Evolutionary conservation across 805 yeast genomes (phyloP).

Genomic region (Alloascoidea hylecoeti): DNA sequence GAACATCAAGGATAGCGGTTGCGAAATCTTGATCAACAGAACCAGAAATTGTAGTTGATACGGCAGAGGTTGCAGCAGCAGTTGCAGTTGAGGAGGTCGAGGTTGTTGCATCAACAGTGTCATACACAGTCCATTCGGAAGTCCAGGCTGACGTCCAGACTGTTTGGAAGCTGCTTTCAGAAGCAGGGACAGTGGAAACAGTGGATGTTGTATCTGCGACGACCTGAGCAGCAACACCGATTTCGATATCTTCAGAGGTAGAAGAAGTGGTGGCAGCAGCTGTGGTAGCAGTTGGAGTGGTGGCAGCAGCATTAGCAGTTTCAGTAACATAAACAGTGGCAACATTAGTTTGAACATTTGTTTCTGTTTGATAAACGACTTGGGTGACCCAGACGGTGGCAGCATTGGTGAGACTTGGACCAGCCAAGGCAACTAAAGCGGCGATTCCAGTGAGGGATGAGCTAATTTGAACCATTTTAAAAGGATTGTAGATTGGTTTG

Average conservation of each 20-base stretch:
- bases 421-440: background rate
- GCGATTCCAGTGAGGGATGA: background rate
- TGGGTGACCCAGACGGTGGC: background rate
- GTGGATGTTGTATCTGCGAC: too few relatives aligned
- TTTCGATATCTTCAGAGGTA: too few relatives aligned
- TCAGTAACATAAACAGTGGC: too few relatives aligned
- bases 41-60: background rate
- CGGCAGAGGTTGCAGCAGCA: background rate
- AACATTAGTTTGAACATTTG: too few relatives aligned
- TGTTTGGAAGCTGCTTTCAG: too few relatives aligned
- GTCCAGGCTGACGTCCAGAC: background rate
- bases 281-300: too few relatives aligned
- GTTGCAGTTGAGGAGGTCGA: background rate
- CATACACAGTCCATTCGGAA: background rate
- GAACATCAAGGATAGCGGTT: constrained; percentile 35
- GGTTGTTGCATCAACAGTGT: background rate
- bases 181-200: too few relatives aligned
- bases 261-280: too few relatives aligned
- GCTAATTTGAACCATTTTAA: background rate
- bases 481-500: background rate
- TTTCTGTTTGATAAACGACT: background rate
- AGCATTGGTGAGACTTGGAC: background rate
- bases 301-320: too few relatives aligned
- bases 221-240: too few relatives aligned
- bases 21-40: background rate